Evolutionary conservation across 1,284 basidiomycete genomes (phyloP).

Genomic region (Ceratobasidium sp.): DNA sequence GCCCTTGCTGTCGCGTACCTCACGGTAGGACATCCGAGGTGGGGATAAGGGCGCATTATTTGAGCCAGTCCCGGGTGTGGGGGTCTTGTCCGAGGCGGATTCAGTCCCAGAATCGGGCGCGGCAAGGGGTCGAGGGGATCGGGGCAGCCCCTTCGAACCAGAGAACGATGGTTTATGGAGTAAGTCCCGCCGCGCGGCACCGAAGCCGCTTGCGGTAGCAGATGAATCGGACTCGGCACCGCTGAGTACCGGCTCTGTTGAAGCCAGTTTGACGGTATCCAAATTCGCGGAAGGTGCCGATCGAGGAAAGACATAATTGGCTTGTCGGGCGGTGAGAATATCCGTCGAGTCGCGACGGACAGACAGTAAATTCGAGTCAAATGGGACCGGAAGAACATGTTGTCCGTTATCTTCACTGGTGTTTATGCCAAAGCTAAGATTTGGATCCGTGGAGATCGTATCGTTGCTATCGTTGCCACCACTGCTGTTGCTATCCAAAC

Average conservation of each 20-base stretch:
- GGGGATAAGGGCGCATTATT: slow-evolving; percentile 13
- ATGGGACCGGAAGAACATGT: background rate
- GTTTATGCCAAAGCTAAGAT: slow-evolving; percentile 7
- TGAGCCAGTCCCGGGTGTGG: background rate
- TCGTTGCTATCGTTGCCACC: slow-evolving; percentile 13
- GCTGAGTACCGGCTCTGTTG: background rate
- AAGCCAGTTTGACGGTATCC: slow-evolving; percentile 6
- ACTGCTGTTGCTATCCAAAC: slow-evolving; percentile 20
- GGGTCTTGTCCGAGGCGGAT: slow-evolving; percentile 1
- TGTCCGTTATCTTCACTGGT: background rate
- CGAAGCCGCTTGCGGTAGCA: background rate
- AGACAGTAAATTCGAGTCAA: background rate
- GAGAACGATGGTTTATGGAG: slow-evolving; percentile 32
- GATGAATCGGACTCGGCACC: slow-evolving; percentile 24
- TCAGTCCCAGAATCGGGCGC: slow-evolving; percentile 2
- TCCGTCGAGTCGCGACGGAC: slow-evolving; percentile 47
- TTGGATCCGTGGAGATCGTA: slow-evolving; percentile 14
- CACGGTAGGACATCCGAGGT: slow-evolving; percentile 33
- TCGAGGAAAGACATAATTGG: slow-evolving; percentile 62
- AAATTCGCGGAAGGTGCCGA: slow-evolving; percentile 41
- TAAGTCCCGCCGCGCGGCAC: background rate
- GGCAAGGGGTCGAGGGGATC: slow-evolving; percentile 27
- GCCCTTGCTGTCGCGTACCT: slow-evolving; percentile 35
- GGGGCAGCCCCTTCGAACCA: slow-evolving; percentile 36
- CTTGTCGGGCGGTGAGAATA: slow-evolving; percentile 56